Evolutionary conservation across 495 filamentous ascomycete species (phyloP).

Genomic region (Penicillium cosmopolitanum): DNA sequence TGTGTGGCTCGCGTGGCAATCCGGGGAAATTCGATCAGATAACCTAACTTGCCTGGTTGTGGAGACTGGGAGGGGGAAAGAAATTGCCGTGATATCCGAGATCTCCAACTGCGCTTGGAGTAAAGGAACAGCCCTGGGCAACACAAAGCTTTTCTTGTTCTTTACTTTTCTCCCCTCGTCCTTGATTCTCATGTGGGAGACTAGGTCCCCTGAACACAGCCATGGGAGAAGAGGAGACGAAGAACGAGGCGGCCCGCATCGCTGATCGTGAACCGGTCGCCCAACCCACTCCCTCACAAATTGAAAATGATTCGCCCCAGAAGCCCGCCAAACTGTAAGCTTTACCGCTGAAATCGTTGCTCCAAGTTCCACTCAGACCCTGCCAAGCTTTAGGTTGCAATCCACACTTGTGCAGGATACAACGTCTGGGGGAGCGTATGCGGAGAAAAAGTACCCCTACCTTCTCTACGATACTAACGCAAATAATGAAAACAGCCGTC

Average conservation of each 20-base stretch:
- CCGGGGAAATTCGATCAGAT: conserved; percentile 11
- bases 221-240: conserved; percentile 8
- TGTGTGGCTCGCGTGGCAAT: not conserved
- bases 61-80: not conserved
- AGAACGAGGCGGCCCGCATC: not conserved
- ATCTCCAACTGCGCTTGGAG: not conserved
- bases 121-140: not conserved
- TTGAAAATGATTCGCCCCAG: conserved; percentile 14
- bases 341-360: not conserved
- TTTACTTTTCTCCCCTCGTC: not conserved
- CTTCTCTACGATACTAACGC: not conserved
- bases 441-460: not conserved
- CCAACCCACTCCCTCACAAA: conserved; percentile 6
- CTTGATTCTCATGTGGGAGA: not conserved
- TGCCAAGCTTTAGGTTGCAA: not conserved
- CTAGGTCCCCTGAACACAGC: not conserved
- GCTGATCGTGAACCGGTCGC: conserved; percentile 2
- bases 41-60: not conserved
- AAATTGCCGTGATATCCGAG: not conserved
- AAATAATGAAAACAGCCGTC: conserved; percentile 11
- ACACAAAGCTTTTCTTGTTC: not conserved
- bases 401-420: not conserved
- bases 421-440: not conserved
- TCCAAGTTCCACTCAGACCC: not conserved
- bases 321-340: conserved; percentile 20